phyloP scores from a whole-genome alignment of 2,329 filamentous ascomycete genomes.

The Colletotrichum simmondsii region DNA sequence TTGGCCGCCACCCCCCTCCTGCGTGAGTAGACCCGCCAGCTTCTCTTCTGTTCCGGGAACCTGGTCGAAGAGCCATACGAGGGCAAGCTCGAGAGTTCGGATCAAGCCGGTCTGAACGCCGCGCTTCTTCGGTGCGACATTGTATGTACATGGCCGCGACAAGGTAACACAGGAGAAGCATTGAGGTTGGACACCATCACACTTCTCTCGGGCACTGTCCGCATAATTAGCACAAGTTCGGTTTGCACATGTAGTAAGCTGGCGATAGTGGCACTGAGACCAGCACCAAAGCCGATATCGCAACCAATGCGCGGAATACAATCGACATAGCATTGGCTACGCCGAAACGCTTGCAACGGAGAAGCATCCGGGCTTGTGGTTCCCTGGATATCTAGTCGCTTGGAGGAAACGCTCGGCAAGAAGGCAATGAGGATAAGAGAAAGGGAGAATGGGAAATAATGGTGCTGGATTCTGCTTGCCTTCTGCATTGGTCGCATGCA shows the following conservation, averaged over 20 bases:
- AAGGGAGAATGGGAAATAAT: background rate
- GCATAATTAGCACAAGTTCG: background rate
- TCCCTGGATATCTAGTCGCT: background rate
- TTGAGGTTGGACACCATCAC: slow-evolving; percentile 74
- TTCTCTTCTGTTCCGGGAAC: slow-evolving; percentile 68
- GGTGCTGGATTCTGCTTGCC: slow-evolving; percentile 12
- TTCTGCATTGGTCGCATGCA: slow-evolving; percentile 76
- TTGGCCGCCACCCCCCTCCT: slow-evolving; percentile 51
- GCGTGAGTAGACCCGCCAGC: slow-evolving; percentile 64
- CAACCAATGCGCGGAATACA: background rate
- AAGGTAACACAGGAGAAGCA: slow-evolving; percentile 75
- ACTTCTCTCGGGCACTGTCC: slow-evolving; percentile 72
- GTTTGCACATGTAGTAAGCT: background rate
- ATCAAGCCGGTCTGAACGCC: slow-evolving; percentile 86
- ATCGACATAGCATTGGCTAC: background rate
- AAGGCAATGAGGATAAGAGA: background rate
- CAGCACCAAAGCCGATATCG: background rate
- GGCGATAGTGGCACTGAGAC: background rate
- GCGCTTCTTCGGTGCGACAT: slow-evolving; percentile 78
- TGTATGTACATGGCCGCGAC: slow-evolving; percentile 76
- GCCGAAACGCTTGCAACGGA: background rate
- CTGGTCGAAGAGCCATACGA: slow-evolving; percentile 74
- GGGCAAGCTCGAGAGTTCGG: slow-evolving; percentile 75
- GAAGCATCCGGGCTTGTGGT: background rate
- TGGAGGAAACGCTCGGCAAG: background rate